A percentile compares a stretch with the other conserved stretches of the same genome.
phyloP scores from a whole-genome alignment of 1,284 basidiomycete genomes.

The Rhodofomes roseus region DNA sequence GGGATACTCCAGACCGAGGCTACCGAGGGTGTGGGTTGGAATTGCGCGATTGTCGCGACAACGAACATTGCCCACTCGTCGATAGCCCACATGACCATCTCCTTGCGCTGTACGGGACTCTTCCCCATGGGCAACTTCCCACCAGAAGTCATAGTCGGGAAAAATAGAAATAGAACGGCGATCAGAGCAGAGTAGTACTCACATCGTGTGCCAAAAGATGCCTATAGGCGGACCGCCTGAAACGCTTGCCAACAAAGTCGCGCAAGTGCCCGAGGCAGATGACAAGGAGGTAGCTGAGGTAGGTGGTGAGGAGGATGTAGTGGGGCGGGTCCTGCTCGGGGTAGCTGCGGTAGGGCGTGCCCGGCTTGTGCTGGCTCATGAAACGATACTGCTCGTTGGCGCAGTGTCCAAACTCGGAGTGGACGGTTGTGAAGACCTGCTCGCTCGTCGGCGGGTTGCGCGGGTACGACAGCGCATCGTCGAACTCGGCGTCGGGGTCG shows the following conservation, averaged over 20 bases:
- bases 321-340: slow-evolving; percentile 83
- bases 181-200: too few relatives aligned
- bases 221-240: slow-evolving; percentile 69
- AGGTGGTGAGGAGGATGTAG: slow-evolving; percentile 89
- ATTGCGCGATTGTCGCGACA: background rate
- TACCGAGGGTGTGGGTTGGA: background rate
- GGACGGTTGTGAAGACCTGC: slow-evolving; percentile 70
- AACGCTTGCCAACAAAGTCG: slow-evolving; percentile 92
- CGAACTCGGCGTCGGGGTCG: slow-evolving; percentile 45
- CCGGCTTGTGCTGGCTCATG: slow-evolving; percentile 57
- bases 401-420: slow-evolving; percentile 87
- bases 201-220: slow-evolving; percentile 84
- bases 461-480: slow-evolving; percentile 55
- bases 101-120: background rate
- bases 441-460: slow-evolving; percentile 67
- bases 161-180: background rate
- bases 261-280: slow-evolving; percentile 91
- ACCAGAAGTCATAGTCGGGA: background rate
- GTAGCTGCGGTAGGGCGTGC: slow-evolving; percentile 45
- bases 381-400: slow-evolving; percentile 68
- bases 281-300: slow-evolving; percentile 85
- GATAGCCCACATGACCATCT: background rate
- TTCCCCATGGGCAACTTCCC: background rate
- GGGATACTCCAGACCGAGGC: background rate
- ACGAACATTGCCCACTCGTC: background rate